Evolutionary conservation across 768 basidiomycete species (phyloP), one percentile per base, ranked within the genome.

Genomic region (Leccinellum luteum): DNA sequence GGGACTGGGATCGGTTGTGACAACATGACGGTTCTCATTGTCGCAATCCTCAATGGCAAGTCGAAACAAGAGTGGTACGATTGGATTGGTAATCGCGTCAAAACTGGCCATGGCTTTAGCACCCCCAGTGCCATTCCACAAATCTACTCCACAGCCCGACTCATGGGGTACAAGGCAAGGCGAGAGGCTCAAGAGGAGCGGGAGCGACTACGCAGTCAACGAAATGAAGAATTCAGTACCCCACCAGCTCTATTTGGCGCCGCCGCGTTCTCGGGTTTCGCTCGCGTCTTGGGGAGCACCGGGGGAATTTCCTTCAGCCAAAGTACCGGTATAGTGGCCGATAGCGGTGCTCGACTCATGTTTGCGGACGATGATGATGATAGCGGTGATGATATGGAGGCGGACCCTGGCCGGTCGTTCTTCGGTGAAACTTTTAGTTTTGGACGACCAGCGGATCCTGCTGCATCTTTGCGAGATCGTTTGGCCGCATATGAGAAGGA

Each of bases 1-100:
- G 92, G 91, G 49, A 85, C 85, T 45, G 97, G 97, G 13, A 92
- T 98, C 61, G 97, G 97, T 19, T 98, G 96, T 71, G 97, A 99
- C 76, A 98, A 99, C 77, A 99, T 99, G 97, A 99, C 97, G 0
- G 78, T 97, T 50, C 81, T 98, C 64, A 84, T 99, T 52, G 82
- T 98, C 56, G 97, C 92, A 7, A 73, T 99, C 47, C 81, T 95
- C 31, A 82, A 90, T 60, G 95, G 92, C 41, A 85, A 86, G 58
- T 90, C 92, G n/a, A 84, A 87, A 71, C 89, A 91, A 62, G 86
- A 94, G 68, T 98, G 97, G 97, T 90, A 91, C 66, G 70, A 81
- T 35, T 98, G 96, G 96, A 73, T 99, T 57, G 83, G 79, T 48
- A 84, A 93, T 51, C 85, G 95, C 38, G 90, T 95, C 48, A 81